Evolutionary conservation across 2,329 filamentous ascomycete species (phyloP).

Genomic region (Colletotrichum tropicale): DNA sequence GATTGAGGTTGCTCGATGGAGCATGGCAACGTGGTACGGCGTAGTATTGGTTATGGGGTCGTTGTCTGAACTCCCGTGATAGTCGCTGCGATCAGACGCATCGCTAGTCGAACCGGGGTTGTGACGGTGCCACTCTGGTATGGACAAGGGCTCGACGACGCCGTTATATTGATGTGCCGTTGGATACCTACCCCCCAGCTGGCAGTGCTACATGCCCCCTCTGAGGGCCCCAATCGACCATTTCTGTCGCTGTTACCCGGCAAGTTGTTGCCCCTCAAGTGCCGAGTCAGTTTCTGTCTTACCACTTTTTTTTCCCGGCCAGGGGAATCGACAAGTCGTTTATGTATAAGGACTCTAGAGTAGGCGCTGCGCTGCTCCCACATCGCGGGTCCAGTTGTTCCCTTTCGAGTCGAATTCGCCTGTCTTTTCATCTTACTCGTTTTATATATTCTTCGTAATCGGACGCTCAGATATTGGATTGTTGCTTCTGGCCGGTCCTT

Average conservation of each 20-base stretch:
- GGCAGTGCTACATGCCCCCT: background rate
- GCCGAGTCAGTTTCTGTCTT: background rate
- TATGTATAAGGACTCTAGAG: conserved; percentile 6
- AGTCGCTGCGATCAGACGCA: conserved; percentile 2
- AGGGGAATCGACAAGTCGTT: background rate
- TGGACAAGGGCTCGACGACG: conserved; percentile 1
- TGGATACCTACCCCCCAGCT: background rate
- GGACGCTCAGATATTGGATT: background rate
- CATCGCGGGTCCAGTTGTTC: background rate
- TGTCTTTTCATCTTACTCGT: background rate
- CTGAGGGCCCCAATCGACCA: background rate
- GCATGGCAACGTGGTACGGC: background rate
- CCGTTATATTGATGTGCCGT: background rate
- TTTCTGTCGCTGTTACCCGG: background rate
- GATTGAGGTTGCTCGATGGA: background rate
- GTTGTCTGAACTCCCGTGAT: background rate
- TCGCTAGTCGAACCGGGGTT: background rate
- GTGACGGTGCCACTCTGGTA: conserved; percentile 6
- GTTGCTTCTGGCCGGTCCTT: background rate
- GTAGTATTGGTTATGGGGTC: background rate
- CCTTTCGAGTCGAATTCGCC: background rate
- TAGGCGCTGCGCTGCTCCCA: background rate
- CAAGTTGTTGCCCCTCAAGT: background rate
- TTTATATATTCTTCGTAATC: background rate
- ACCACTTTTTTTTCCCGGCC: background rate